Evolutionary conservation across 2,329 filamentous ascomycete species (phyloP).

Genomic region (Cordyceps farinosa): DNA sequence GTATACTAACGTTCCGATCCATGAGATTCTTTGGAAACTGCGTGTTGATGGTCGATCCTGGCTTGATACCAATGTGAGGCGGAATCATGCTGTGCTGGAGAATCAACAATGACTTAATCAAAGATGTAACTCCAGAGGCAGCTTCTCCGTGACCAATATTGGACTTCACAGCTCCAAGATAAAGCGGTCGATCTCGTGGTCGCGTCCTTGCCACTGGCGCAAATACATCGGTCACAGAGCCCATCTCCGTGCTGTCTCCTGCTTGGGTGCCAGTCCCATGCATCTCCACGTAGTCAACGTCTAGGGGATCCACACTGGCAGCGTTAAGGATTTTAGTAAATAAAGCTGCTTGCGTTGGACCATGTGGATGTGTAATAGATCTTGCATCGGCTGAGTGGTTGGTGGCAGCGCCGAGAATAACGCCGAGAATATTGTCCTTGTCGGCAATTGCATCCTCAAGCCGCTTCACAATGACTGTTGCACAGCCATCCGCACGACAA

Average conservation of each 20-base stretch:
- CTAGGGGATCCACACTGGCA: conserved; percentile 62
- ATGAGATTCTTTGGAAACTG: conserved; percentile 55
- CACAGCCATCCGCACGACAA: conserved; percentile 74
- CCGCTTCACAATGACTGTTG: conserved; percentile 72
- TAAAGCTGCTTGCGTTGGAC: too few species aligned
- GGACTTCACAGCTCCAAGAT: conserved; percentile 60
- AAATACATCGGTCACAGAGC: conserved; percentile 61
- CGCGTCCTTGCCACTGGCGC: conserved; percentile 20
- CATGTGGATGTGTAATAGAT: conserved; percentile 81
- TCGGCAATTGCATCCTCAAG: conserved; percentile 74
- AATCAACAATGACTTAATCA: conserved; percentile 65
- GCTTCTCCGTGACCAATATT: conserved; percentile 63
- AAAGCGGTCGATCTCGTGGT: conserved; percentile 45
- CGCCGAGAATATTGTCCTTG: conserved; percentile 72
- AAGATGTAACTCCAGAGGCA: conserved; percentile 57
- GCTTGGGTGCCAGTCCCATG: conserved; percentile 86
- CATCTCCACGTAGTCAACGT: conserved; percentile 83
- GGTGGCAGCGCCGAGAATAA: conserved; percentile 70
- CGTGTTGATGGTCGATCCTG: conserved; percentile 49
- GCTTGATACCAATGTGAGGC: conserved; percentile 66
- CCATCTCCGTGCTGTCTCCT: conserved; percentile 78
- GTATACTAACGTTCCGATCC: conserved; percentile 57
- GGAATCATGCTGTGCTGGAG: conserved; percentile 60
- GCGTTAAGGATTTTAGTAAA: too few species aligned
- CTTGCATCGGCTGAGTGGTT: conserved; percentile 80